Evolutionary conservation across 352 stramenopile genomes (phyloP).

Genomic region (Plasmopara viticola): DNA sequence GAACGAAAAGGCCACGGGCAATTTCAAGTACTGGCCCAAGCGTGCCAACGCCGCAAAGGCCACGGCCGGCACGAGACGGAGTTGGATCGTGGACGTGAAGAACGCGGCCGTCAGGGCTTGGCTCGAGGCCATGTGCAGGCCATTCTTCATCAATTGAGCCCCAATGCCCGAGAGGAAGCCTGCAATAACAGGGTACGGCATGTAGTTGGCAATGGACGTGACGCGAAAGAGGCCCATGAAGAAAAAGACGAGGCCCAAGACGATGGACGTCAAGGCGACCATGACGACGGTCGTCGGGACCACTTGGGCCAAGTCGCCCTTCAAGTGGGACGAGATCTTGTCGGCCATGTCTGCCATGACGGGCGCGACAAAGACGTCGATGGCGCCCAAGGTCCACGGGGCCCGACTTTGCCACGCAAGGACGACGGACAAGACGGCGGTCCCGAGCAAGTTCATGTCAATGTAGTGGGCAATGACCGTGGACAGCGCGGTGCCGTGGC

Average conservation of each 20-base stretch:
- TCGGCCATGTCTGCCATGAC: slow-evolving; percentile 72
- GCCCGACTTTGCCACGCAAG: slow-evolving; percentile 69
- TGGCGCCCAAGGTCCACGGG: slow-evolving; percentile 67
- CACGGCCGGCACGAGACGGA: slow-evolving; percentile 50
- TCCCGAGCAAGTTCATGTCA: slow-evolving; percentile 79
- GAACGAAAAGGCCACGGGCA: slow-evolving; percentile 68
- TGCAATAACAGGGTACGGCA: slow-evolving; percentile 79
- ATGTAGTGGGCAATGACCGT: slow-evolving; percentile 71
- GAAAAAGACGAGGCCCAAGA: slow-evolving; percentile 60
- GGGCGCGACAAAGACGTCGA: slow-evolving; percentile 75
- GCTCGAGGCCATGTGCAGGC: slow-evolving; percentile 68
- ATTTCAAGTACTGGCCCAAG: slow-evolving; percentile 50
- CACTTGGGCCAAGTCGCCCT: slow-evolving; percentile 53
- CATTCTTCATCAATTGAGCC: slow-evolving; percentile 70
- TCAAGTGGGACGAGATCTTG: slow-evolving; percentile 51
- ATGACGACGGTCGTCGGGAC: slow-evolving; percentile 71
- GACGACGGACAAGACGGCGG: slow-evolving; percentile 57
- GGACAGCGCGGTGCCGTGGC: slow-evolving; percentile 50
- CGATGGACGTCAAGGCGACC: slow-evolving; percentile 56
- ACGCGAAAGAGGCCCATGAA: slow-evolving; percentile 62
- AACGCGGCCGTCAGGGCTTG: slow-evolving; percentile 45
- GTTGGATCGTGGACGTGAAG: slow-evolving; percentile 51
- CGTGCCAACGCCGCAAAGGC: slow-evolving; percentile 50
- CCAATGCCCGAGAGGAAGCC: slow-evolving; percentile 78
- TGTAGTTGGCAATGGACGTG: slow-evolving; percentile 80